phyloP scores from a whole-genome alignment of 441 rosid species.

The Brassica balearica region DNA sequence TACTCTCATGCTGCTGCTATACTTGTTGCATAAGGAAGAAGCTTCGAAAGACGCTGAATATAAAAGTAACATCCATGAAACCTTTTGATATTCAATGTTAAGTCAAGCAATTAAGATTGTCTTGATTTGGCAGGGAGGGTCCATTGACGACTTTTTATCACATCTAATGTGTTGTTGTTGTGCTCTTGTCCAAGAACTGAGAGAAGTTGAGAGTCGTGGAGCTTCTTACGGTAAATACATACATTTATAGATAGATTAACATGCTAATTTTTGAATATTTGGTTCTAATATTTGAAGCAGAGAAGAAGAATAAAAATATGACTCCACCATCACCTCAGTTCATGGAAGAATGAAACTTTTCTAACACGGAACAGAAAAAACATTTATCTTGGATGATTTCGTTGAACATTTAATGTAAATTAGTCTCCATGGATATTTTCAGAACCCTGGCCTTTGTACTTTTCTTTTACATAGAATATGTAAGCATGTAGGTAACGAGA shows the following conservation, averaged over 20 bases:
- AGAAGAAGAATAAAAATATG: constrained; percentile 49
- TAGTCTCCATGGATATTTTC: background rate
- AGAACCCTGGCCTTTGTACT: constrained; percentile 11
- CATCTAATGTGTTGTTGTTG: constrained; percentile 71
- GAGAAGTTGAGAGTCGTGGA: constrained; percentile 1
- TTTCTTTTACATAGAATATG: too few species aligned
- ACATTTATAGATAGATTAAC: background rate
- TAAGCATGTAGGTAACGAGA: too few species aligned
- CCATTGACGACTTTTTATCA: constrained; percentile 85
- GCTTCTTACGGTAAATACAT: background rate
- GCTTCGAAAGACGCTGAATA: constrained; percentile 76
- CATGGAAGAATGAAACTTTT: constrained; percentile 70
- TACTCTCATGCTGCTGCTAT: constrained; percentile 93
- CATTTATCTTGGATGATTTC: background rate
- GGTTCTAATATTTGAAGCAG: constrained; percentile 9
- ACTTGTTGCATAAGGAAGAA: constrained; percentile 87
- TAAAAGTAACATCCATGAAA: constrained; percentile 51
- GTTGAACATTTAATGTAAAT: constrained; percentile 17
- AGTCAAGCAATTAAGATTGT: background rate
- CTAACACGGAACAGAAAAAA: constrained; percentile 15
- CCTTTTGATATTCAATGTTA: too few species aligned
- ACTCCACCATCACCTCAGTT: constrained; percentile 75
- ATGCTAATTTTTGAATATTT: background rate
- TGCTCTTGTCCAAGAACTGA: constrained; percentile 86
- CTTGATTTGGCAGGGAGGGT: constrained; percentile 73